Evolutionary conservation across 305 asterid genomes (phyloP), one percentile per base, ranked within the genome.

Genomic region (Lippia alba): DNA sequence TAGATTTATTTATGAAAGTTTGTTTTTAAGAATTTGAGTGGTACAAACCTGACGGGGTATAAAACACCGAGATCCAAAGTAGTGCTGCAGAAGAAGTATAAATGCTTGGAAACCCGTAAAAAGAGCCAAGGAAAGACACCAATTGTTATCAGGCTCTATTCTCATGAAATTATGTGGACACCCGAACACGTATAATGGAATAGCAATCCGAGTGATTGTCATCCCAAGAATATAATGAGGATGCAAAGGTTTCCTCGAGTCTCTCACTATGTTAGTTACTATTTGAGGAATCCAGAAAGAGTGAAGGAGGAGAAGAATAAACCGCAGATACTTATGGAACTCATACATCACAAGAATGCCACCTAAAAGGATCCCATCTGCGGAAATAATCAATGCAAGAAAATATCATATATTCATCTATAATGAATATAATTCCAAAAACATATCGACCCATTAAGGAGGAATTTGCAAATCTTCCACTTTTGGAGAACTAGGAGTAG

Each of bases 101-200:
- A 73, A 78, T 15, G 92, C 96, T 78, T 95, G 97, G 64, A 89
- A 73, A 50, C 88, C 96, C 94, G 87, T 84, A 73, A 90, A 86
- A 71, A 86, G 71, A 56, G 86, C 84, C 88, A 95, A 79, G 67
- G 81, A 81, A 61, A 85, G 80, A 71, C 97, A 92, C 99, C 97
- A 95, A 30, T 76, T 85, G 72, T 20, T 75, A 77, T 89, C 87
- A 15, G 94, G 87, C 76, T 85, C 96, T 53, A 95, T 90, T 41
- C 97, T 91, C 99, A 95, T 92, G 85, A 95, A 95, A 79, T 95
- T 95, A 81, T 81, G 86, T 40, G 99, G 97, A 76, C 98, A 95
- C 8, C 98, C 97, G 67, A 95, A 92, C 71, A 87, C 83, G 55
- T 95, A 95, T 39, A 95, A 73, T 0, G 99, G 99, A 71, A 95